These are phyloP conservation scores for Ilyonectria sp. DNA, from an alignment of 2,329 filamentous ascomycete genomes.

Conservation along the genomic window DNA sequence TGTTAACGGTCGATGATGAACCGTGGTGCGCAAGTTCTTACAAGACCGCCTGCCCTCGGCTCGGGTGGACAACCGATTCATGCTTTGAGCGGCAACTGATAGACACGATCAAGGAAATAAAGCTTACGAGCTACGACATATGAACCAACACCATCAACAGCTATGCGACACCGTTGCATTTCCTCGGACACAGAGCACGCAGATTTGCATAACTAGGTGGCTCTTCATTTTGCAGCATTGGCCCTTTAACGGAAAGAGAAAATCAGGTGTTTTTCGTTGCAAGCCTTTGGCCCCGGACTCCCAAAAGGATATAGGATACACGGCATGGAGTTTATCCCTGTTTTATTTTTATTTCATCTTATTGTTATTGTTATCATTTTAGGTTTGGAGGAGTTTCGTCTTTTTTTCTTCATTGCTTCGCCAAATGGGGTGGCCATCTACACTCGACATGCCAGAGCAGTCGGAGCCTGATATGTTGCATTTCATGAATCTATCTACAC, in stretches of 20 bases:
- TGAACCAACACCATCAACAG: conserved; percentile 25
- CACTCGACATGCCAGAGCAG: conserved; percentile 11
- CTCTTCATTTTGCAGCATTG: conserved; percentile 39
- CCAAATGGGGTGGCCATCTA: conserved; percentile 11
- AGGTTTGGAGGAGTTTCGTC: conserved; percentile 33
- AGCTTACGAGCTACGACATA: conserved; percentile 43
- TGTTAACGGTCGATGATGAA: conserved; percentile 51
- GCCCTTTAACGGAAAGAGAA: conserved; percentile 39
- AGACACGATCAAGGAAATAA: conserved; percentile 37
- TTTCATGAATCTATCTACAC: not conserved
- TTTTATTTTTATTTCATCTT: conserved; percentile 32
- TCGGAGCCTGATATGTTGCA: conserved; percentile 1
- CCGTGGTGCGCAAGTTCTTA: not conserved
- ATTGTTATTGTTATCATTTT: conserved; percentile 33
- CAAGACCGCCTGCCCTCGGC: not conserved
- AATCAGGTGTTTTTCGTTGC: conserved; percentile 41
- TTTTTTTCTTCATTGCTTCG: conserved; percentile 27
- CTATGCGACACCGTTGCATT: conserved; percentile 38
- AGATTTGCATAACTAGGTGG: conserved; percentile 25
- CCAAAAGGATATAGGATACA: conserved; percentile 51
- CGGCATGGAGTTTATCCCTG: conserved; percentile 44
- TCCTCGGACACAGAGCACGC: conserved; percentile 33
- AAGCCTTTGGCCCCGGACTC: conserved; percentile 43
- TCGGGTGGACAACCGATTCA: conserved; percentile 16
- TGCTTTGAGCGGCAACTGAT: conserved; percentile 33